Evolutionary conservation across 768 basidiomycete genomes (phyloP), one percentile per base, ranked within the genome.

Genomic region (Phallus indusiatus): DNA sequence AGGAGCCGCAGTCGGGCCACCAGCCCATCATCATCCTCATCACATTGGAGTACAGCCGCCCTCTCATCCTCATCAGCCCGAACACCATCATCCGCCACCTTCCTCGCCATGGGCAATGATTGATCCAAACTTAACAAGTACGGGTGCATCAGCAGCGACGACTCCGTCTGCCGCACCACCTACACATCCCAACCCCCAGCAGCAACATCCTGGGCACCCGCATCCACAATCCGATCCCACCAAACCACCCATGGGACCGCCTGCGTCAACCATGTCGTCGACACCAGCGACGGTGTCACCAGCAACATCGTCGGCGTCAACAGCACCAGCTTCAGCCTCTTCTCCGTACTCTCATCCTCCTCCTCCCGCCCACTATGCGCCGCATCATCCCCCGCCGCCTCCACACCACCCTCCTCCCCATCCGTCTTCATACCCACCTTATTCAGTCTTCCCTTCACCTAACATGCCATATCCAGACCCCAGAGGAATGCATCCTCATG

Each of bases 331-430:
- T 24, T 14, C 54, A 8, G 5, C 24, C 1, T 21, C n/a, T 52
- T 12, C 57, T 35, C 57, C n/a, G 3, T 35, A 49, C 18, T 14
- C 22, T n/a, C 53, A 24, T 48, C 20, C 55, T 16, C 54, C 20
- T 6, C 20, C 55, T 16, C 54, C 20, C 14, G 22, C 24, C 24
- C 54, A 55, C 28, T 36, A 55, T 16, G 24, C 12, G 7, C 55
- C 55, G 21, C 54, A 18, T 37, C 33, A 20, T n/a, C 54, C 46
- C 46, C 34, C 54, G 46, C 33, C 54, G 6, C 33, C 34, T 24
- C 34, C 50, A 17, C 47, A 48, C 22, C 37, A 57, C 28, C 57
- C 57, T 12, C 57, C 57, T 28, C 57, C n/a, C 21, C 42, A 37
- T n/a, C 33, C 10, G n/a, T 56, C 37, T 42, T 46, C 34, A 5